Conservation (phyloP, 2,329 filamentous ascomycete species). For the Aspergillus sp. region DNA sequence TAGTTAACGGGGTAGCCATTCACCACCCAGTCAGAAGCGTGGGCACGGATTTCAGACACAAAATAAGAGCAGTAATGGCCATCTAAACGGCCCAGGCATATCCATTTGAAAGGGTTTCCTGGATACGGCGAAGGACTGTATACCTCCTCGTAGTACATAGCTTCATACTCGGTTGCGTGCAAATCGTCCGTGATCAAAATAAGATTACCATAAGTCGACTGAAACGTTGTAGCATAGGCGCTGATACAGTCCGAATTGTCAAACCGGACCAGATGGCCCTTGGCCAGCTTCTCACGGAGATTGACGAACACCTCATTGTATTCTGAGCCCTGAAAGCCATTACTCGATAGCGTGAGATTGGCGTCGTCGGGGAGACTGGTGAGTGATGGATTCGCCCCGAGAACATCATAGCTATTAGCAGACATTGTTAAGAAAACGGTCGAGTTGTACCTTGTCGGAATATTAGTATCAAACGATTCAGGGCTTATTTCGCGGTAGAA, state of each 20-base stretch:
- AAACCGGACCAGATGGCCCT: background rate
- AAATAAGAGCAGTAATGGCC: no score
- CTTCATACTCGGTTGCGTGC: background rate
- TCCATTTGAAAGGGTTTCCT: no score
- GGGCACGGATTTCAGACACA: no score
- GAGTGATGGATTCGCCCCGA: no score
- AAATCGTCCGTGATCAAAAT: conserved; percentile 3
- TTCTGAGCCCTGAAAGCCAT: background rate
- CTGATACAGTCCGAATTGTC: conserved; percentile 1
- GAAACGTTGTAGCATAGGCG: background rate
- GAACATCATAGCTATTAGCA: background rate
- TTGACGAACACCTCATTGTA: background rate
- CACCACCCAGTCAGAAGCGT: background rate
- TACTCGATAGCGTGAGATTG: no score
- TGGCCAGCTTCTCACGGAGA: background rate
- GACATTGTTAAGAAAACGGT: background rate
- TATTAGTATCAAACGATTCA: background rate
- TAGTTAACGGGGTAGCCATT: conserved; percentile 2
- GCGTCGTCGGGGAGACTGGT: no score
- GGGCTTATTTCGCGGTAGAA: background rate
- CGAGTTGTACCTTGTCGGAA: background rate
- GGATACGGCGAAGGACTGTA: no score
- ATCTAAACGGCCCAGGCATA: no score
- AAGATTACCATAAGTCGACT: background rate
- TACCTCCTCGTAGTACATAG: no score